Evolutionary conservation across 2,329 filamentous ascomycete species (phyloP), one percentile per base, ranked within the genome.

Genomic region (Arthroderma sp.): DNA sequence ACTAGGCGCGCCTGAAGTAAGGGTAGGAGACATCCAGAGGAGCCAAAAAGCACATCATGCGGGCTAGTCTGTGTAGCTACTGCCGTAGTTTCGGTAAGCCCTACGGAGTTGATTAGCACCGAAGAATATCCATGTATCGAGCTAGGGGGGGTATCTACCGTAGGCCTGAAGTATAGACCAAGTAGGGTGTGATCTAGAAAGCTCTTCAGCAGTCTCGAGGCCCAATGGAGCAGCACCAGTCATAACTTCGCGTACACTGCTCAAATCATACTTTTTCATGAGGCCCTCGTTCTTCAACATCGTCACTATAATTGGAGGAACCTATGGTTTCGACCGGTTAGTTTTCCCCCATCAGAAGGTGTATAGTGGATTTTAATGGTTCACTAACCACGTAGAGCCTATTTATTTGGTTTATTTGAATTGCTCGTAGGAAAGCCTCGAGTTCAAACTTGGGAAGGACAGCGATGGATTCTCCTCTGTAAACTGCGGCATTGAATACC

Each of bases 381-480:
- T 7, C 2, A 46, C 50, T 38, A 32, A 85, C 81, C 46, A 86
- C 61, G 51, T 72, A 79, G 10, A 87, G 64, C 44, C 71, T 70
- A 46, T 72, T 69, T 53, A 86, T 80, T 58, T 77, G 78, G 66
- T 74, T 78, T 29, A 63, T 69, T 53, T 83, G 73, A 29, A 85
- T 77, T 1, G 76, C 67, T 29, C 67, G 61, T 6, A 86, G 66
- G 43, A 76, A 75, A 2, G 65, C 61, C 30, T 69, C 64, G 31
- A 85, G 71, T 38, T 85, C 81, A 56, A 85, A 87, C 52, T 80
- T 81, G 4, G 83, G 81, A 10, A 86, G 67, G 3, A 85, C 72
- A 41, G 86, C 69, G n/a, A 81, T 68, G 41, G 75, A 74, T 52
- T 87, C 82, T 15, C 83, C 83, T 36, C 78, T 72, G 57, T 77